Evolutionary conservation across 2,329 filamentous ascomycete genomes (phyloP).

Genomic region (Penicillium sclerotigenum): DNA sequence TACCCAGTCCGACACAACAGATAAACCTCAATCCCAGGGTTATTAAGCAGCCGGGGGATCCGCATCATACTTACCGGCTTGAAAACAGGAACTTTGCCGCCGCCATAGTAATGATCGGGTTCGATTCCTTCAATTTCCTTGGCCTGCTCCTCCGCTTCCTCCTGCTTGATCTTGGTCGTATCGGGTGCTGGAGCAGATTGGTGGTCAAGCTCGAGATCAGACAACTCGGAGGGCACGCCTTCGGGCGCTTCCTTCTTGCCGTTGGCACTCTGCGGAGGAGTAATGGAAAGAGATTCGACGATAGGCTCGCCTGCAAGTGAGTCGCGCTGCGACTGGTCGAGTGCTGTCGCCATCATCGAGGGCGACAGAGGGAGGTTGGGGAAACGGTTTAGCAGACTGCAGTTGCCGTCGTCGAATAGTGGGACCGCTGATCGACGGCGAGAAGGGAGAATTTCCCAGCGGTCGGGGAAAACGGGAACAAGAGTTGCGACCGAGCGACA

Average conservation of each 20-base stretch:
- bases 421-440: constrained; percentile 47
- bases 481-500: constrained; percentile 10
- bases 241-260: constrained; percentile 45
- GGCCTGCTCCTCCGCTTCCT: constrained; percentile 57
- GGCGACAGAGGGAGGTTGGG: constrained; percentile 10
- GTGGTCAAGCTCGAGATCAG: constrained; percentile 42
- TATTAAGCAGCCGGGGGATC: background rate
- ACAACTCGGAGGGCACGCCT: constrained; percentile 41
- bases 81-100: constrained; percentile 84
- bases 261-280: constrained; percentile 44
- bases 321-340: constrained; percentile 32
- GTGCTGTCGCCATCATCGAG: constrained; percentile 34
- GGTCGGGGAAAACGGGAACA: constrained; percentile 34
- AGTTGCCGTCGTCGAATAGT: constrained; percentile 39
- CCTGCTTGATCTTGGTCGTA: constrained; percentile 32
- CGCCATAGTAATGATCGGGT: constrained; percentile 83
- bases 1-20: background rate
- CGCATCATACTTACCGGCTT: constrained; percentile 62
- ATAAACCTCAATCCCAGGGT: too few species aligned
- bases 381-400: constrained; percentile 10
- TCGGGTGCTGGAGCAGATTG: constrained; percentile 26
- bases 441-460: constrained; percentile 37
- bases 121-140: constrained; percentile 75
- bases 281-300: constrained; percentile 38
- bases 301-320: constrained; percentile 24